These are phyloP conservation scores for Trichoderma guizhouense DNA, from an alignment of 2,329 filamentous ascomycete species.

Conservation along the genomic window DNA sequence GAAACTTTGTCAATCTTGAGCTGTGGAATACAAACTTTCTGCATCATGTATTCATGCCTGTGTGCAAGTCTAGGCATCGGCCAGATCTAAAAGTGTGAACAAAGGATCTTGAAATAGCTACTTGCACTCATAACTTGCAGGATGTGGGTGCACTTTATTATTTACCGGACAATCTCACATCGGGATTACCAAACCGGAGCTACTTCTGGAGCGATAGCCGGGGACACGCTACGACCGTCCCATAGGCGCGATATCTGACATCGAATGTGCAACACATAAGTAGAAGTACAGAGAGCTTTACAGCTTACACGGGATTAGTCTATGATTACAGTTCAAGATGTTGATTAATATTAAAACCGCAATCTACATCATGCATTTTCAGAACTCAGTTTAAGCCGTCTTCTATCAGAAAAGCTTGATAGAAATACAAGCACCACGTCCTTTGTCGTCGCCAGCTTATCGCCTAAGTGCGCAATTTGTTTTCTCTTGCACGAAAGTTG, in stretches of 20 bases:
- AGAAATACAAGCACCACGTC: neutral
- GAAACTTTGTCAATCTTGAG: neutral
- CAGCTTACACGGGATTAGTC: neutral
- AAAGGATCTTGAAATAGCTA: neutral
- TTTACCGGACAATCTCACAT: neutral
- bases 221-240: neutral
- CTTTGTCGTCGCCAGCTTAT: neutral
- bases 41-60: neutral
- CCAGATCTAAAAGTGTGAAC: neutral
- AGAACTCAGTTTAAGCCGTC: neutral
- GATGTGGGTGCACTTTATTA: neutral
- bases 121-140: neutral
- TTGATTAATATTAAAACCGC: neutral
- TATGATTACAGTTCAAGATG: neutral
- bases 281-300: neutral
- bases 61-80: neutral
- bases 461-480: neutral
- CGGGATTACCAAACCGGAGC: neutral
- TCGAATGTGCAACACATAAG: neutral
- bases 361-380: neutral
- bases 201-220: neutral
- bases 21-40: neutral
- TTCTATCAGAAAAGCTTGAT: neutral
- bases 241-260: neutral
- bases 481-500: neutral